Conservation (phyloP, 768 basidiomycete species). For the Hemileccinum rubropunctum region DNA sequence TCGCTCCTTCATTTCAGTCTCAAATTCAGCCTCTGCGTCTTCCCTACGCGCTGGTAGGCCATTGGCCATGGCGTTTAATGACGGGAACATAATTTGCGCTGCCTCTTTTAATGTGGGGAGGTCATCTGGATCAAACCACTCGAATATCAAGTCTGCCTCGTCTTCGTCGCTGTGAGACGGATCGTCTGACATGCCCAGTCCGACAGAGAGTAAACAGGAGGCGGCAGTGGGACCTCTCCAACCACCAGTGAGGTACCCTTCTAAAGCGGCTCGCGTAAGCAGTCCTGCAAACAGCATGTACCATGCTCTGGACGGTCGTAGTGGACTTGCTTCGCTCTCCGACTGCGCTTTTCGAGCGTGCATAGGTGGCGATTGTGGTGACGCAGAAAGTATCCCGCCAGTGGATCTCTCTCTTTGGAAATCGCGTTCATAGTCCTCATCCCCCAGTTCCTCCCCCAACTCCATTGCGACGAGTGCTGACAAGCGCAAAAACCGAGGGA, state of each 20-base stretch:
- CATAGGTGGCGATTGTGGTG: constrained; percentile 12
- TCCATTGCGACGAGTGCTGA: constrained; percentile 79
- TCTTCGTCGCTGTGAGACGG: constrained; percentile 28
- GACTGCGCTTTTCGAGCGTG: constrained; percentile 26
- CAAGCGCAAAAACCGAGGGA: constrained; percentile 70
- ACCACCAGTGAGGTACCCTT: constrained; percentile 79
- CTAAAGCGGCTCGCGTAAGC: constrained; percentile 77
- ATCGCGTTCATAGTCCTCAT: constrained; percentile 45
- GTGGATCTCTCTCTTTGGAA: constrained; percentile 25
- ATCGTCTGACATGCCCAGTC: constrained; percentile 46
- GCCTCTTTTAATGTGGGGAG: constrained; percentile 68
- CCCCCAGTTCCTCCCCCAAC: constrained; percentile 65
- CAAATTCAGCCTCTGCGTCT: constrained; percentile 68
- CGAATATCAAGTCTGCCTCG: constrained; percentile 42
- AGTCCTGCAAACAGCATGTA: constrained; percentile 76
- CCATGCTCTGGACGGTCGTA: constrained; percentile 75
- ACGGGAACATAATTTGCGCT: constrained; percentile 65
- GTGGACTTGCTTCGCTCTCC: constrained; percentile 45
- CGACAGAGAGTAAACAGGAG: constrained; percentile 71
- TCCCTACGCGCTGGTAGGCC: constrained; percentile 35
- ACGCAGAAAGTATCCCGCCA: constrained; percentile 10
- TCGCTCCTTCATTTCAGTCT: constrained; percentile 70
- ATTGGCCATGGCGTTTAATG: constrained; percentile 33
- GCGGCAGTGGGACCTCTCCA: constrained; percentile 74
- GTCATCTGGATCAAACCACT: constrained; percentile 72